Base-by-base conservation (phyloP, 148 eudicot genomes). In the Arctostaphylos glauca region DNA sequence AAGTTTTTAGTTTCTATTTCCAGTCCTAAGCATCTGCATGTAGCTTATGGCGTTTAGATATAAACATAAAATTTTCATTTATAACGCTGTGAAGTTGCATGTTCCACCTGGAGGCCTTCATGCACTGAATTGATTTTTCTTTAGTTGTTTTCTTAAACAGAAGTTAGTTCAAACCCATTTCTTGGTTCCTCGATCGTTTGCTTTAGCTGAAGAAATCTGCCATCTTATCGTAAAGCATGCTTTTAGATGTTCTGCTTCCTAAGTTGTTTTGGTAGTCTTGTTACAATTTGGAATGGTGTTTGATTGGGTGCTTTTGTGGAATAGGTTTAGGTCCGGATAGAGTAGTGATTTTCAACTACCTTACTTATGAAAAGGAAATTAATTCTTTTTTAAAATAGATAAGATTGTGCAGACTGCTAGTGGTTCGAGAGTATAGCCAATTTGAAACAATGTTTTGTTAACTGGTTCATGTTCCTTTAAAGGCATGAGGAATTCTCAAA, bases 1-100 rank as follows among this genome's bases (percentile, higher is more conserved):
- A 60, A 66, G 19, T 41, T 64, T 60, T 54, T 7, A 75, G 31
- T 12, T 75, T 25, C 12, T 43, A 6, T 46, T 18, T 10, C 5
- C 60, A 7, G 64, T n/a, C 16, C 52, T n/a, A 25, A 78, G 70
- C 49, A 79, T 79, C 81, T 43, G 59, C 23, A 1, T 76, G 59
- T 25, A n/a, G 77, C 58, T 15, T 50, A 50, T 48, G 53, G 12
- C 4, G 16, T 44, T 46, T 46, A 43, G 38, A 5, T 41, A 10
- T 6, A 70, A 15, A 70, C 48, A 5, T n/a, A 5, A 73, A 44
- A 73, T 46, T 73, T 68, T 73, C 13, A 9, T 19, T 48, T 14
- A 6, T 0, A 31, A 31, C 0, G 38, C 38, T 31, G 38, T 31
- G 7, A 76, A 23, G 15, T 52, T 10, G 79, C 46, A 10, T 6